Evolutionary conservation across 1,284 basidiomycete genomes (phyloP), one percentile per base, ranked within the genome.

Genomic region (Pisolithus thermaeus): DNA sequence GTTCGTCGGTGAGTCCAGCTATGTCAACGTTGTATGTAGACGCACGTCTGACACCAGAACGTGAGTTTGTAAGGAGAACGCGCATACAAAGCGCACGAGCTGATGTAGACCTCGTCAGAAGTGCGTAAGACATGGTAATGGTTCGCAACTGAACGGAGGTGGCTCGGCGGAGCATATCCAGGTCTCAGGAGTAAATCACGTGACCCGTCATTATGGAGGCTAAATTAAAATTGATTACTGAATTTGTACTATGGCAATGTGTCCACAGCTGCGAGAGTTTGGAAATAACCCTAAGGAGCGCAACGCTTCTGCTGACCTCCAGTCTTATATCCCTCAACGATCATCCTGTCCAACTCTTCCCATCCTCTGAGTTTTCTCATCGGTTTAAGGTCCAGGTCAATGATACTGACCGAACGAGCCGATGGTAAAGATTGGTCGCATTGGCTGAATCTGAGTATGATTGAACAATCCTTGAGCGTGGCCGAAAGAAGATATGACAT

Each of bases 401-500:
- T 91, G 32, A 92, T 71, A 30, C 81, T 84, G 38, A 89, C 75
- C 18, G 69, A 70, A 9, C 63, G 63, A n/a, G 65, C 59, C 7
- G 44, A 4, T 39, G 49, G 20, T 20, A 35, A 35, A 2, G 44
- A 50, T 45, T 39, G 44, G 7, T 53, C 25, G 18, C 51, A 51
- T 12, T 55, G 52, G 56, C 67, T 67, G 25, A 83, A 61, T 51
- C 75, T 79, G 38, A 94, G 62, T 56, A 97, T 89, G 52, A 97
- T 67, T 2, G 92, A 96, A 68, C 94, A 97, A 67, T 98, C 95
- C 68, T 97, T 98, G 79, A 97, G 93, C 11, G 89, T 90, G n/a
- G 91, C 90, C 8, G 90, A 90, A 44, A 97, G 81, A 32, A 92
- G 72, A 65, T 92, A 92, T 3, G 88, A 85, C 47, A 90, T 70